Conservation (phyloP, 345 rosid genomes). For the Heritiera fomes region DNA sequence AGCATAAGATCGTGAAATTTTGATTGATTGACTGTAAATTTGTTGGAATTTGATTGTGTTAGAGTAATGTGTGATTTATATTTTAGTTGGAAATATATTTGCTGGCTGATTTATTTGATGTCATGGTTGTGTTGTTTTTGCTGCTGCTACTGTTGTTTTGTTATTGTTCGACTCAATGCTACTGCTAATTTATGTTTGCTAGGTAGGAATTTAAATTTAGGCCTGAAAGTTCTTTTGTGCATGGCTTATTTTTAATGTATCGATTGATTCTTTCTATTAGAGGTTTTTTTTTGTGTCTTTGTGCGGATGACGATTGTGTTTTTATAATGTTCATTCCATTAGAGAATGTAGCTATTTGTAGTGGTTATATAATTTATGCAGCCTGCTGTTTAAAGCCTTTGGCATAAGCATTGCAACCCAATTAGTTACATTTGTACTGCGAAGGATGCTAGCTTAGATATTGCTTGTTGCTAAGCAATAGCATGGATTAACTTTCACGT, state of each 20-base stretch:
- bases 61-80: neutral
- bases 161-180: neutral
- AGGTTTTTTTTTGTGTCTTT: neutral
- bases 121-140: neutral
- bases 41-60: neutral
- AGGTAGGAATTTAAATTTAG: neutral
- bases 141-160: neutral
- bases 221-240: neutral
- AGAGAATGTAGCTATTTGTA: neutral
- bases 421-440: neutral
- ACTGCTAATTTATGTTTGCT: conserved; percentile 10
- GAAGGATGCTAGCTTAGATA: neutral
- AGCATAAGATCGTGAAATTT: neutral
- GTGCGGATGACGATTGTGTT: neutral
- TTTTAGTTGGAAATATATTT: neutral
- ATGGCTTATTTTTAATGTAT: neutral
- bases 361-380: neutral
- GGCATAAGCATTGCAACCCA: neutral
- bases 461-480: neutral
- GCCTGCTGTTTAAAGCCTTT: neutral
- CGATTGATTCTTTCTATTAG: neutral
- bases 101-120: neutral
- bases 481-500: neutral
- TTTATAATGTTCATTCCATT: neutral
- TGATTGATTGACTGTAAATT: neutral